A percentile compares a stretch with the other conserved stretches of the same genome.
These are phyloP conservation scores for Lachnellula hyalina DNA, from an alignment of 2,329 filamentous ascomycete species.

Conservation along the genomic window DNA sequence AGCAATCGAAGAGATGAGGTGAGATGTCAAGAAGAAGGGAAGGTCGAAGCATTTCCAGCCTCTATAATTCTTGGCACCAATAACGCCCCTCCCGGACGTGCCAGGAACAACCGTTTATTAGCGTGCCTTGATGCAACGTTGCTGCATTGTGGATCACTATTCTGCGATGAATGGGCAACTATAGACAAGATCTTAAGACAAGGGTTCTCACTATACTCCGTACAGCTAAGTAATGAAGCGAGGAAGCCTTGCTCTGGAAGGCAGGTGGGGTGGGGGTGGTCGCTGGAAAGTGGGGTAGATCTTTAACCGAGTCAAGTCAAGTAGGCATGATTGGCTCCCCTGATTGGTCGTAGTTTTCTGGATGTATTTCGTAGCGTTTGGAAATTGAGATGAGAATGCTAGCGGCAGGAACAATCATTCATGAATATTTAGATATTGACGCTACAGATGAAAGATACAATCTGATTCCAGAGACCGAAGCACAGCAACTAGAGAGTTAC, in stretches of 20 bases:
- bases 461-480: neutral
- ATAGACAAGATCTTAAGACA: neutral
- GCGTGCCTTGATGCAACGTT: neutral
- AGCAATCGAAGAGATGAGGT: too few species aligned
- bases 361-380: neutral
- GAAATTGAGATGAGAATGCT: neutral
- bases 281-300: neutral
- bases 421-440: too few species aligned
- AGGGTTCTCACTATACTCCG: too few species aligned
- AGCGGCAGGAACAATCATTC: neutral
- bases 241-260: too few species aligned
- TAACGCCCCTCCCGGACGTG: neutral
- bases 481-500: neutral
- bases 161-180: neutral
- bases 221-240: too few species aligned
- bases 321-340: neutral
- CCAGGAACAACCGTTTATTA: neutral
- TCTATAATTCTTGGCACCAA: neutral
- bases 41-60: neutral
- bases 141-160: neutral
- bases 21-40: too few species aligned
- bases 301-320: neutral
- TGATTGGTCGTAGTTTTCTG: neutral
- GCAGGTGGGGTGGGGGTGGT: too few species aligned
- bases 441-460: neutral